Conservation (phyloP, 1,139 yeast species). For the Maudiozyma humilis region DNA sequence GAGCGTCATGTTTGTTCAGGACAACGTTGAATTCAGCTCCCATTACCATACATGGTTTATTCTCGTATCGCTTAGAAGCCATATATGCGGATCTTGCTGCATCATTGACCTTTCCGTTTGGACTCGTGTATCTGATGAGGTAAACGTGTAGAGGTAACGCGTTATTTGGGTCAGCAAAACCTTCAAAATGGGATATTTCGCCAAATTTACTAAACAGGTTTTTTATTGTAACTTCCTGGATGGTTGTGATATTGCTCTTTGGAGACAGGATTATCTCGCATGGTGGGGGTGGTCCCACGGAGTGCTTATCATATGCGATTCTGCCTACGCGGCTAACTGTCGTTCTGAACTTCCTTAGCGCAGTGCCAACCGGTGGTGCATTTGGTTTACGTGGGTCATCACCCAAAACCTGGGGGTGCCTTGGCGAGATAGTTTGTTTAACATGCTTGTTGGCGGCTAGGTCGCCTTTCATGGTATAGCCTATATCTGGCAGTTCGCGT, state of each 20-base stretch:
- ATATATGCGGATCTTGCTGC: conserved; percentile 43
- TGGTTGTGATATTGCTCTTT: conserved; percentile 38
- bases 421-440: conserved; percentile 24
- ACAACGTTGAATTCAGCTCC: conserved; percentile 27
- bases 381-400: conserved; percentile 36
- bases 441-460: conserved; percentile 33
- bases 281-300: conserved; percentile 70
- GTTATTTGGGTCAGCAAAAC: conserved; percentile 61
- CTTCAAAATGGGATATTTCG: conserved; percentile 45
- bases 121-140: conserved; percentile 55
- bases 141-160: conserved; percentile 79
- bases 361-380: conserved; percentile 10
- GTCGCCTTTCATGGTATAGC: conserved; percentile 46
- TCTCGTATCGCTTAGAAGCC: conserved; percentile 30
- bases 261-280: conserved; percentile 66
- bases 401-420: conserved; percentile 18
- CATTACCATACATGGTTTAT: conserved; percentile 32
- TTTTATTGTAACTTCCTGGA: conserved; percentile 31
- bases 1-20: conserved; percentile 17
- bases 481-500: conserved; percentile 37
- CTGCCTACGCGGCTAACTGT: conserved; percentile 44
- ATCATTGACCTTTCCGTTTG: conserved; percentile 31
- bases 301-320: conserved; percentile 55
- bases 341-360: conserved; percentile 29
- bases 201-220: conserved; percentile 60